Evolutionary conservation across 2,329 filamentous ascomycete species (phyloP), one percentile per base, ranked within the genome.

Genomic region (Botrytis pseudocinerea): DNA sequence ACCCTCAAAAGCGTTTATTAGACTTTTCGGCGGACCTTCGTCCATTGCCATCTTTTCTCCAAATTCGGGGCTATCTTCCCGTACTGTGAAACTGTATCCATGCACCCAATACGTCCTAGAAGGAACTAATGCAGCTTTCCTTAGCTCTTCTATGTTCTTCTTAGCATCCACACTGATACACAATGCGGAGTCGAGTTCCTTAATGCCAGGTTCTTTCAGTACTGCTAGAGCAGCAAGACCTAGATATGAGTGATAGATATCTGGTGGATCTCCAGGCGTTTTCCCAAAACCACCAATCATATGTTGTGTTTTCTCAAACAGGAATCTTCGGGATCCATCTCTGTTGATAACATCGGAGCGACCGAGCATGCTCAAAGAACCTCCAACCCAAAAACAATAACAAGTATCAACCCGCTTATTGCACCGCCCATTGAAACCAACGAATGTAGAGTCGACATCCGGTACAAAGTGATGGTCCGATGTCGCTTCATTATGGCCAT

Each of bases 351-450:
- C 83, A 1, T 86, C 81, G 20, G 85, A 38, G 10, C 87, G 82
- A 44, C 87, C 85, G 18, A 93, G 84, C 77, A 92, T 88, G 85
- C 82, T 80, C 69, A 88, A 81, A 69, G 94, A 89, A 2, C 89
- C 94, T 6, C 87, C 87, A 0, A 93, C 93, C 96, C 96, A 99
- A 86, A 95, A 99, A 35, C 90, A 92, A 82, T 99, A 99, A 83
- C 96, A 99, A 0, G 96, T 98, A 82, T 99, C 96, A 16, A 93
- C 92, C 65, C 91, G 87, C 82, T 99, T 99, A 84, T 97, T 98
- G 80, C 89, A 90, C 68, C 96, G 90, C 40, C 96, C 96, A 79
- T 97, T 97, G 83, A 97, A 94, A 16, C 95, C 96, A 1, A 93
- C 87, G 86, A 80, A 75, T 78, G 80, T 69, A 79, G 80, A 57